Percentiles rank a stretch among this genome's conserved stretches.
phyloP scores from a whole-genome alignment of 768 basidiomycete genomes.

The Trametes coccinea region DNA sequence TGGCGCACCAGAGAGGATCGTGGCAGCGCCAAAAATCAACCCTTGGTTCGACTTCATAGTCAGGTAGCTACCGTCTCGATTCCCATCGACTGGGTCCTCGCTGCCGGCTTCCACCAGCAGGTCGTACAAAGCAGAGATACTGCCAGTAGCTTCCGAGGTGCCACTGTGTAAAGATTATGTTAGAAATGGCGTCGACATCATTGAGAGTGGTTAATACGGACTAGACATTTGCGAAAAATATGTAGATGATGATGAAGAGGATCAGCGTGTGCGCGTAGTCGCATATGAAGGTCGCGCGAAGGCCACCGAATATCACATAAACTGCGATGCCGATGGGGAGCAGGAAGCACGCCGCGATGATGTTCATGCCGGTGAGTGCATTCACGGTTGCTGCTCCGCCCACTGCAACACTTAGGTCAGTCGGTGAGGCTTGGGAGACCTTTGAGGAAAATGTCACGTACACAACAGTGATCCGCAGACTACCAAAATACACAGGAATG shows the following conservation, averaged over 20 bases:
- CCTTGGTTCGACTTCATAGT: conserved; percentile 53
- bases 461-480: conserved; percentile 52
- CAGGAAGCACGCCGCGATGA: conserved; percentile 32
- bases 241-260: conserved; percentile 32
- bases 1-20: conserved; percentile 25
- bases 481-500: conserved; percentile 50
- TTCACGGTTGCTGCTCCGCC: conserved; percentile 34
- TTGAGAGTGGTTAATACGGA: conserved; percentile 31
- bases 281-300: conserved; percentile 33
- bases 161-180: conserved; percentile 16
- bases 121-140: conserved; percentile 44
- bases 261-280: conserved; percentile 33
- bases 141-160: conserved; percentile 35
- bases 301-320: conserved; percentile 33
- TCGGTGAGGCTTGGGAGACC: conserved; percentile 30
- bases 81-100: conserved; percentile 50
- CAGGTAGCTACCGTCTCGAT: conserved; percentile 51
- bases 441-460: conserved; percentile 27
- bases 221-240: conserved; percentile 31
- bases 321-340: conserved; percentile 34
- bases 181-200: conserved; percentile 39
- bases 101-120: conserved; percentile 47
- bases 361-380: conserved; percentile 33
- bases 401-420: conserved; percentile 20
- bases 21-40: conserved; percentile 30